Percentiles rank a stretch among this genome's conserved stretches.
Evolutionary conservation across 108 stramenopile species (phyloP).

Genomic region (Cylindrotheca closterium): DNA sequence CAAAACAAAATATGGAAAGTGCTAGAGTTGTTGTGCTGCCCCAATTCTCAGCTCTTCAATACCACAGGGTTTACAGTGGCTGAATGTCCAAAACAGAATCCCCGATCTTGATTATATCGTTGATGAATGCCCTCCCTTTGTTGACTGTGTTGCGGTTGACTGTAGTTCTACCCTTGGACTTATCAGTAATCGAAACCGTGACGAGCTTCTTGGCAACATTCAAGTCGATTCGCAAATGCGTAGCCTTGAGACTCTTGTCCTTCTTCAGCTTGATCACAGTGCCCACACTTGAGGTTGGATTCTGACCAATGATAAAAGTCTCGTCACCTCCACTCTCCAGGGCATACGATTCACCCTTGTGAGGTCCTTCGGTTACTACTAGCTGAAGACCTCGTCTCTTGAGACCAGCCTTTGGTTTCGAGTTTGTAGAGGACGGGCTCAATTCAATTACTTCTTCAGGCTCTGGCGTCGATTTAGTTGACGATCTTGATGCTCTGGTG

Average conservation of each 20-base stretch:
- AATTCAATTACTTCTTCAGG: background rate
- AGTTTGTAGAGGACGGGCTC: background rate
- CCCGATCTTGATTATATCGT: conserved; percentile 58
- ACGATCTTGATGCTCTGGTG: background rate
- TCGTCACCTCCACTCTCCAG: conserved; percentile 22
- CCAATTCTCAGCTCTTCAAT: too few relatives aligned
- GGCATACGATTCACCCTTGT: conserved; percentile 29
- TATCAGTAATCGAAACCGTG: conserved; percentile 48
- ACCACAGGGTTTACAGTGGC: conserved; percentile 16
- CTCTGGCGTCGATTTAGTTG: background rate
- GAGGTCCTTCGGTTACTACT: conserved; percentile 33
- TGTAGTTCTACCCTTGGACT: conserved; percentile 45
- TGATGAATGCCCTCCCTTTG: conserved; percentile 53
- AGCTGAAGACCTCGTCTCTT: conserved; percentile 26
- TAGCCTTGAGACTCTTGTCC: conserved; percentile 21
- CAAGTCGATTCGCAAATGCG: conserved; percentile 32
- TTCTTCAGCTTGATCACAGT: conserved; percentile 3
- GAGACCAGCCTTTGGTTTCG: background rate
- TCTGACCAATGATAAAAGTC: conserved; percentile 27
- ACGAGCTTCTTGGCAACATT: conserved; percentile 26
- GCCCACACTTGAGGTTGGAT: conserved; percentile 20
- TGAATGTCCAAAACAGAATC: conserved; percentile 24
- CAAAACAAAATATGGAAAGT: too few relatives aligned
- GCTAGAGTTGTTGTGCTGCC: too few relatives aligned
- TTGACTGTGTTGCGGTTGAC: conserved; percentile 50